Evolutionary conservation across 2,329 filamentous ascomycete genomes (phyloP).

Genomic region (Xylaria hypoxylon): DNA sequence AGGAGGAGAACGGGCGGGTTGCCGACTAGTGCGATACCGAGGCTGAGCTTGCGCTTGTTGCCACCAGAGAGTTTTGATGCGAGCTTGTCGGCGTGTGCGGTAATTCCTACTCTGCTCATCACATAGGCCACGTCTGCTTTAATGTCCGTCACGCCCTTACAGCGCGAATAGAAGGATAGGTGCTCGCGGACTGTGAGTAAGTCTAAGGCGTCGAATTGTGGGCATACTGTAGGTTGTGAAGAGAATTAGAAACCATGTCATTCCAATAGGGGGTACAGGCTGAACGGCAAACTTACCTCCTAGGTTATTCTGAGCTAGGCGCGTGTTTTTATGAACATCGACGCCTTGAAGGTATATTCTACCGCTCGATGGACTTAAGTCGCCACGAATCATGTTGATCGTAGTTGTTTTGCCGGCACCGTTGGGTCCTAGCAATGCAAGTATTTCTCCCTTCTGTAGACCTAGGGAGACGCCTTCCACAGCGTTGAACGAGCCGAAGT

Average conservation of each 20-base stretch:
- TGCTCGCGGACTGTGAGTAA: slow-evolving; percentile 80
- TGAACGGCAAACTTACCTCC: slow-evolving; percentile 55
- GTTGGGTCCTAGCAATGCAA: slow-evolving; percentile 81
- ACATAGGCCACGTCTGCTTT: slow-evolving; percentile 73
- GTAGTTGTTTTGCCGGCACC: slow-evolving; percentile 81
- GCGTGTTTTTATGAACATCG: slow-evolving; percentile 72
- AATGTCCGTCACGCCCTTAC: slow-evolving; percentile 73
- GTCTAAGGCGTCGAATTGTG: slow-evolving; percentile 79
- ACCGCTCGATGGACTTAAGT: slow-evolving; percentile 72
- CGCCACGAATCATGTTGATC: slow-evolving; percentile 78
- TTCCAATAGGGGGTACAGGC: too few relatives aligned
- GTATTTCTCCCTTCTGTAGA: slow-evolving; percentile 75
- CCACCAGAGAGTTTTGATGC: slow-evolving; percentile 73
- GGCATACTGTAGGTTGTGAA: slow-evolving; percentile 64
- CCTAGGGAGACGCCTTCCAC: slow-evolving; percentile 80
- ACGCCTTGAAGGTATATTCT: slow-evolving; percentile 76
- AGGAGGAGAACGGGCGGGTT: slow-evolving; percentile 79
- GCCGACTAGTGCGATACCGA: slow-evolving; percentile 80
- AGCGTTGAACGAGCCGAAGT: slow-evolving; percentile 71
- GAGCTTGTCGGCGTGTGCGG: slow-evolving; percentile 63
- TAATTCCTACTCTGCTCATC: slow-evolving; percentile 73
- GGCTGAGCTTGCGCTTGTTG: slow-evolving; percentile 79
- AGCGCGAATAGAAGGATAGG: slow-evolving; percentile 76
- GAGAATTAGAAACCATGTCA: neutral
- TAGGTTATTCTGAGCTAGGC: slow-evolving; percentile 71